Percentiles rank a stretch among this genome's conserved stretches.
Conservation (phyloP, 768 basidiomycete species). For the Steccherinum ochraceum region DNA sequence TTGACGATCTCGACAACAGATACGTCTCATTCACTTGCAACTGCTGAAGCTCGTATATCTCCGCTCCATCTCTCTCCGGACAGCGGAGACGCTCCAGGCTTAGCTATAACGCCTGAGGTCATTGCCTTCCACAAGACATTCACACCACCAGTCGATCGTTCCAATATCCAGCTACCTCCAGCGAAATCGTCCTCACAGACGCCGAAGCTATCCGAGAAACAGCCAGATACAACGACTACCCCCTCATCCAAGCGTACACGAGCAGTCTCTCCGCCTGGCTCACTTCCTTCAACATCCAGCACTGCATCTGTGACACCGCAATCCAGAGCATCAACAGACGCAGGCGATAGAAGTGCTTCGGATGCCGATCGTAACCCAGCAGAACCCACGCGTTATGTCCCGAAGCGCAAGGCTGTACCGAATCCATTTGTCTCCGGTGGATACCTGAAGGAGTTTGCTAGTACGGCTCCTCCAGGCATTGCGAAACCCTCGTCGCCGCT, state of each 20-base stretch:
- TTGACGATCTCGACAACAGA: conserved; percentile 4
- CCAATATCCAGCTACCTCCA: neutral
- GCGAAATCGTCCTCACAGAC: neutral
- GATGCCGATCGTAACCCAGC: conserved; percentile 1
- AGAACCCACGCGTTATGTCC: conserved; percentile 7
- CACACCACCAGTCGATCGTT: neutral
- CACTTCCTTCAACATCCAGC: neutral
- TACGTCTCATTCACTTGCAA: neutral
- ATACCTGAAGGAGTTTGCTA: conserved; percentile 37
- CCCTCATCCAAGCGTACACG: neutral
- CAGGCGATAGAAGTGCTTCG: conserved; percentile 1
- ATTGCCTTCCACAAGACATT: neutral
- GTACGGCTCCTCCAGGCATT: neutral
- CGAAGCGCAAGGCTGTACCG: conserved; percentile 10
- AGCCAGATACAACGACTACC: neutral
- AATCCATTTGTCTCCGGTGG: conserved; percentile 50
- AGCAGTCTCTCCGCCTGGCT: neutral
- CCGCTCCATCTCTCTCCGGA: conserved; percentile 5
- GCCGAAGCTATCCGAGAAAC: neutral
- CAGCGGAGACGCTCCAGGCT: conserved; percentile 1
- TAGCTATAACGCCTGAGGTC: neutral
- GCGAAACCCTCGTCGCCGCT: too few species aligned
- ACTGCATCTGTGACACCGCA: neutral
- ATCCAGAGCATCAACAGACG: too few species aligned
- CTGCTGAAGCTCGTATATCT: neutral